Conservation (phyloP, 2,329 filamentous ascomycete genomes). For the Daldinia eschscholtzii region DNA sequence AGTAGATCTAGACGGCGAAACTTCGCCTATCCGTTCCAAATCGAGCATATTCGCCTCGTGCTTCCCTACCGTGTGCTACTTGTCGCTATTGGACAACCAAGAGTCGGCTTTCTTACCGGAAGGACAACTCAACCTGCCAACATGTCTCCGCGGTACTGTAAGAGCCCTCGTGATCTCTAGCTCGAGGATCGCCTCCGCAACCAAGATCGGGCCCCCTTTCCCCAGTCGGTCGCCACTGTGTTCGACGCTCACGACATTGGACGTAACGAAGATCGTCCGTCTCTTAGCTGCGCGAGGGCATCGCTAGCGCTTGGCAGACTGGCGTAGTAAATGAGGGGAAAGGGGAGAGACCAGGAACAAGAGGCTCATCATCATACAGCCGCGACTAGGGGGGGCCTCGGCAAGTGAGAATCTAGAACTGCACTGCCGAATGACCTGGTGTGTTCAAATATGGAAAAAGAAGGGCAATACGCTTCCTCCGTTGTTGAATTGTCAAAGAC, state of each 20-base stretch:
- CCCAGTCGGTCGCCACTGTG: slow-evolving; percentile 27
- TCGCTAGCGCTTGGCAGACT: slow-evolving; percentile 29
- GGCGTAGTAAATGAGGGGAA: slow-evolving; percentile 38
- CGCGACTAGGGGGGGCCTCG: slow-evolving; percentile 28
- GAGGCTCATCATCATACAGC: slow-evolving; percentile 34
- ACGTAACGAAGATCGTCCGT: slow-evolving; percentile 32
- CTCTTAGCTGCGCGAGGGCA: slow-evolving; percentile 25
- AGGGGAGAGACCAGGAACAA: slow-evolving; percentile 23
- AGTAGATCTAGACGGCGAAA: slow-evolving; percentile 21
- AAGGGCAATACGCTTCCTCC: slow-evolving; percentile 31
- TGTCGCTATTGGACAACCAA: not conserved
- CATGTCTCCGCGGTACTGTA: slow-evolving; percentile 21
- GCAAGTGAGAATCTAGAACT: slow-evolving; percentile 43
- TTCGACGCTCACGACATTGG: slow-evolving; percentile 24
- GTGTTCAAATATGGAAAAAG: slow-evolving; percentile 38
- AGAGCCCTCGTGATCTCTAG: slow-evolving; percentile 18
- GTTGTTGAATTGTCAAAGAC: slow-evolving; percentile 23
- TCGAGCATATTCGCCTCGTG: slow-evolving; percentile 25
- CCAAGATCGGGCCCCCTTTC: slow-evolving; percentile 14
- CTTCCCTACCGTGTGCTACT: slow-evolving; percentile 13
- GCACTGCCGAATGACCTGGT: slow-evolving; percentile 36
- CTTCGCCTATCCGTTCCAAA: slow-evolving; percentile 20
- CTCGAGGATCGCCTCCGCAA: slow-evolving; percentile 23
- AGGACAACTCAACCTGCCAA: slow-evolving; percentile 19
- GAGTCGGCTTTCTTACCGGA: slow-evolving; percentile 13